phyloP scores from a whole-genome alignment of 768 basidiomycete species.

The Exsudoporus frostii region DNA sequence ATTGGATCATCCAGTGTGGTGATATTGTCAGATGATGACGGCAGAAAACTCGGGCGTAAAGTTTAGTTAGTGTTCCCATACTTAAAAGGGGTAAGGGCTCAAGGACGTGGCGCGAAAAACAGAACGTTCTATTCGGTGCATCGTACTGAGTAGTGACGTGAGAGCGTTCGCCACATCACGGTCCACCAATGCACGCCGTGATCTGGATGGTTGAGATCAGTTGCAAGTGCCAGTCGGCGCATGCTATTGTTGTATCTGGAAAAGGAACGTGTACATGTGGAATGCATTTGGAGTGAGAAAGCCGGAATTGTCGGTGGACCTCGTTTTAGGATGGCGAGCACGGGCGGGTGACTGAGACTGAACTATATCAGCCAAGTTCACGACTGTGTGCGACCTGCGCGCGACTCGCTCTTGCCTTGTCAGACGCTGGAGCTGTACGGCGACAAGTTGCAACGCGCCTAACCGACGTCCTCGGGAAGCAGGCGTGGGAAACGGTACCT shows the following conservation, averaged over 20 bases:
- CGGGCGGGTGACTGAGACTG: slow-evolving; percentile 1
- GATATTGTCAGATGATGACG: background rate
- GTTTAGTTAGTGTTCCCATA: background rate
- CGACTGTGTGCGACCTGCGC: background rate
- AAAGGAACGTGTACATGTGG: background rate
- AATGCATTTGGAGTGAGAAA: background rate
- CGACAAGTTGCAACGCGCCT: slow-evolving; percentile 9
- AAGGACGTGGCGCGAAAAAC: background rate
- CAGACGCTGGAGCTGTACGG: background rate
- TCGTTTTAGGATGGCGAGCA: background rate
- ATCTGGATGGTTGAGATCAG: background rate
- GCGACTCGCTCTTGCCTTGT: slow-evolving; percentile 6
- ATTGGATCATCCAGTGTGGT: background rate
- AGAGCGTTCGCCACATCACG: background rate
- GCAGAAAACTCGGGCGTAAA: background rate
- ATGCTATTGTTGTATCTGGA: background rate
- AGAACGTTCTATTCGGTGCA: background rate
- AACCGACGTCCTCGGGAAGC: slow-evolving; percentile 15
- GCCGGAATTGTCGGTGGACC: background rate
- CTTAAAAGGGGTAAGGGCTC: background rate
- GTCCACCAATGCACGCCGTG: background rate
- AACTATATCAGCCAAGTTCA: slow-evolving; percentile 1
- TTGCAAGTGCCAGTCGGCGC: background rate
- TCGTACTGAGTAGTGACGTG: background rate
- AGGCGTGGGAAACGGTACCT: slow-evolving; percentile 24